phyloP scores from a whole-genome alignment of 768 basidiomycete species.

The Boletus subparvulus region DNA sequence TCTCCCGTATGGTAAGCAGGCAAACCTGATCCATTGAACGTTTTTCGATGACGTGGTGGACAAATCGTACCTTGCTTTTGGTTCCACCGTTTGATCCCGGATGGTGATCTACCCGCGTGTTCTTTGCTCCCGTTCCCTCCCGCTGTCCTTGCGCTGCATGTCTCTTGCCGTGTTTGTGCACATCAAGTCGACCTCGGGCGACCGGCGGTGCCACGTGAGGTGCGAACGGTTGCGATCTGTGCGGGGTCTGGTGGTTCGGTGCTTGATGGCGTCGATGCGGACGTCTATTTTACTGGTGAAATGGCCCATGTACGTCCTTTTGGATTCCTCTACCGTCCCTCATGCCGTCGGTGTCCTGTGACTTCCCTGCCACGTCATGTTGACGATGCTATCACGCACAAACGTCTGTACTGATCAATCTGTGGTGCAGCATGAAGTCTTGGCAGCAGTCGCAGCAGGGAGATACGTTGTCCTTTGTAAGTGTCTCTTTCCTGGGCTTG shows the following conservation, averaged over 20 bases:
- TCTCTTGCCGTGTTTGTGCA: slow-evolving; percentile 6
- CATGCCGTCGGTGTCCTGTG: slow-evolving; percentile 5
- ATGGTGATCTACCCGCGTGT: slow-evolving; percentile 11
- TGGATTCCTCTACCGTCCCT: slow-evolving; percentile 8
- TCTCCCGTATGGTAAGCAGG: slow-evolving; percentile 52
- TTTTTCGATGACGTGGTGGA: slow-evolving; percentile 11
- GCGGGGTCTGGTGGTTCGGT: slow-evolving; percentile 87
- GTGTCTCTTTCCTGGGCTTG: slow-evolving; percentile 23
- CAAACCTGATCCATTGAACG: slow-evolving; percentile 10
- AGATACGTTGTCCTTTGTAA: slow-evolving; percentile 82
- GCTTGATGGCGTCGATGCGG: slow-evolving; percentile 69
- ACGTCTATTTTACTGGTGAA: slow-evolving; percentile 91
- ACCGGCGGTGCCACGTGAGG: slow-evolving; percentile 32
- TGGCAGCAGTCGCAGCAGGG: slow-evolving; percentile 75
- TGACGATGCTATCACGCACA: neutral
- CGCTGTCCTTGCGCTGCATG: slow-evolving; percentile 1
- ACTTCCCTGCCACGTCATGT: slow-evolving; percentile 12
- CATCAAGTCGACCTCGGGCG: slow-evolving; percentile 67
- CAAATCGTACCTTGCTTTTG: neutral
- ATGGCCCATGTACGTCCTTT: slow-evolving; percentile 72
- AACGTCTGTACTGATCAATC: neutral
- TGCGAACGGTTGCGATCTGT: slow-evolving; percentile 79
- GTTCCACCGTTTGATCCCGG: slow-evolving; percentile 9
- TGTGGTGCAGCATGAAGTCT: slow-evolving; percentile 71
- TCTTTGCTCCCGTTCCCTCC: slow-evolving; percentile 22